phyloP scores from a whole-genome alignment of 1,284 basidiomycete species.

The Takashimella tepidaria region DNA sequence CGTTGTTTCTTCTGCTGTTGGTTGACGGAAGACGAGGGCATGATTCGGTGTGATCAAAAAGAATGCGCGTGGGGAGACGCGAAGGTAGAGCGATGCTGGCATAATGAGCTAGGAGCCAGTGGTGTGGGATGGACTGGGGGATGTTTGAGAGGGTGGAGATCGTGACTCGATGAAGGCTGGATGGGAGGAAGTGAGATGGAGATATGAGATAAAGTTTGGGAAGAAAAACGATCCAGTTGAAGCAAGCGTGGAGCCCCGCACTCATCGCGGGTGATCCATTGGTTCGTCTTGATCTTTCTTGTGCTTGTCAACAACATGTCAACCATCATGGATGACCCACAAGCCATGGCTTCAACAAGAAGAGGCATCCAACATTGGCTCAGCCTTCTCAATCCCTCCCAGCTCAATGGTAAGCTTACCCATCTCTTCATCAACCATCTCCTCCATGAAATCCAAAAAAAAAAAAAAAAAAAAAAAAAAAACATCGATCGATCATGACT shows the following conservation, averaged over 20 bases:
- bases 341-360: not conserved
- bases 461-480: too few relatives aligned
- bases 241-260: too few relatives aligned
- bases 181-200: too few relatives aligned
- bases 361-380: not conserved
- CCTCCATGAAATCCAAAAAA: too few relatives aligned
- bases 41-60: constrained; percentile 42
- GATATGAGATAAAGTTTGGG: too few relatives aligned
- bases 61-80: constrained; percentile 42
- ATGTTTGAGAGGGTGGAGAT: not conserved
- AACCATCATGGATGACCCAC: not conserved
- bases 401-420: not conserved
- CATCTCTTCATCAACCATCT: not conserved
- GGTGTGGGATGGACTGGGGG: not conserved
- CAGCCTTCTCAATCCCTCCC: not conserved
- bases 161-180: too few relatives aligned
- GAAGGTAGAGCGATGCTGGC: constrained; percentile 44
- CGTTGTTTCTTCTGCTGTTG: constrained; percentile 32
- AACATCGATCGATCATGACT: too few relatives aligned
- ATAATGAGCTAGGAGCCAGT: constrained; percentile 14
- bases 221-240: too few relatives aligned
- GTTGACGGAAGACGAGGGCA: constrained; percentile 45
- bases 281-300: too few relatives aligned
- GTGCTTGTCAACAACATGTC: too few relatives aligned
- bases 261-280: too few relatives aligned